Base-by-base conservation (phyloP, 192 early-diverging fungal genomes). In the Chytriomyces confervae region DNA sequence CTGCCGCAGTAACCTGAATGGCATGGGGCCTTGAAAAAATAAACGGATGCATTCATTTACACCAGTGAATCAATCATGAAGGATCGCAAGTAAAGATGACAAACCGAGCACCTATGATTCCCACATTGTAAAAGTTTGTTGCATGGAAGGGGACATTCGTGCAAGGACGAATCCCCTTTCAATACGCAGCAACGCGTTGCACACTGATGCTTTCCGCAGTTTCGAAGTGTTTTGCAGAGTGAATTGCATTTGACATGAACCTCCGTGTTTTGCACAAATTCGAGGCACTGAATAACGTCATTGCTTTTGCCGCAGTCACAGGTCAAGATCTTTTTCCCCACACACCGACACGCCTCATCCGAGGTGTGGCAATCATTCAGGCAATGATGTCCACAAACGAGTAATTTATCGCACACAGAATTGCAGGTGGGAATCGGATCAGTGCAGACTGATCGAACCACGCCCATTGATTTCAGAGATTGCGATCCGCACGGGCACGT, bases 201-300 rank as follows among this genome's bases (percentile, higher is more conserved):
- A 45, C 72, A 75, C 36, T 75, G 46, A 48, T 75, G 72, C 20
- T 63, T 62, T 47, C 72, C 50, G 29, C 72, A 75, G 18, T 62
- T 63, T 44, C 72, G 16, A 24, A 75, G 36, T 60, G 72, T 75
- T 29, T 75, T 75, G 72, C 72, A 75, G 44, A 75, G 46, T 3
- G 61, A 63, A 44, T 75, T 75, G 44, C 72, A 75, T 48, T 75
- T 61, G 45, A 72, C 11, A 57, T 57, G 53, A 20, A 20, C 20
- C 20, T 11, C 6, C 45, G 72, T 61, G 63, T 9, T 16, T 13
- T 48, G n/a, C 20, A 63, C n/a, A 3, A 47, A 63, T 46, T 68
- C 66, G 11, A 44, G 46, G 44, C 72, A 63, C 8, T 23, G 11
- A 44, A 63, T 23, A n/a, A 16, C 20, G 46, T 47, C 61, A 7